These are phyloP conservation scores for Boletus sp. DNA, from an alignment of 768 basidiomycete species.

Conservation along the genomic window DNA sequence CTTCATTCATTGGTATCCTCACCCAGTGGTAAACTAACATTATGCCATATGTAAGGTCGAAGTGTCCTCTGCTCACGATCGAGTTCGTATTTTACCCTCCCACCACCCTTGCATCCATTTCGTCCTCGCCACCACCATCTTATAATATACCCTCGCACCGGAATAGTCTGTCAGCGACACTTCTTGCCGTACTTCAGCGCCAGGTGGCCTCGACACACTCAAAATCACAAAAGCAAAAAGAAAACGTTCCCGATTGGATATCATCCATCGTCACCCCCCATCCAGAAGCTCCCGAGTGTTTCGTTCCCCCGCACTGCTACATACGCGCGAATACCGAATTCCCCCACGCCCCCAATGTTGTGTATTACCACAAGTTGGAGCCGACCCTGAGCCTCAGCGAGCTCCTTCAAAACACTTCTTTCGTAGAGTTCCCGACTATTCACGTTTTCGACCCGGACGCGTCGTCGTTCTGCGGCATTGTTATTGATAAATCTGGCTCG, in stretches of 20 bases:
- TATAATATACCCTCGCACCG: slow-evolving; percentile 63
- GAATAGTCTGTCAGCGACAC: slow-evolving; percentile 47
- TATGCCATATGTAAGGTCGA: slow-evolving; percentile 46
- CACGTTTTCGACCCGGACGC: slow-evolving; percentile 65
- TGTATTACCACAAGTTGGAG: slow-evolving; percentile 58
- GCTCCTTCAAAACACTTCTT: slow-evolving; percentile 58
- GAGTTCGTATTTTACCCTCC: slow-evolving; percentile 69
- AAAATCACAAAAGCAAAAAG: slow-evolving; percentile 45
- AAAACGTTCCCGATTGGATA: slow-evolving; percentile 55
- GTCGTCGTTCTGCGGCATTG: slow-evolving; percentile 50
- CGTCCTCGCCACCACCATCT: slow-evolving; percentile 36
- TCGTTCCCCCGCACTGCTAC: slow-evolving; percentile 57
- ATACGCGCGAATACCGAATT: slow-evolving; percentile 46
- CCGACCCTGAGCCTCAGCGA: slow-evolving; percentile 43
- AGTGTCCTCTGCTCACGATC: slow-evolving; percentile 65
- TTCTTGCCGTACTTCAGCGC: slow-evolving; percentile 50
- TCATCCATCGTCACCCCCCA: slow-evolving; percentile 50
- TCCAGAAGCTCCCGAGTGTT: slow-evolving; percentile 54
- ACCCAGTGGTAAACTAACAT: slow-evolving; percentile 15
- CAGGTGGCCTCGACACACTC: slow-evolving; percentile 33
- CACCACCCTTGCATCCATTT: slow-evolving; percentile 41
- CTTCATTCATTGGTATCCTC: slow-evolving; percentile 10
- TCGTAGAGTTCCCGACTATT: slow-evolving; percentile 83
- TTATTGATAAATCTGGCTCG: slow-evolving; percentile 57
- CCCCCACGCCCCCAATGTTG: slow-evolving; percentile 26